Percentiles rank a stretch among this genome's conserved stretches.
Evolutionary conservation across 257 asterid species (phyloP).

Genomic region (Solanum boliviense): DNA sequence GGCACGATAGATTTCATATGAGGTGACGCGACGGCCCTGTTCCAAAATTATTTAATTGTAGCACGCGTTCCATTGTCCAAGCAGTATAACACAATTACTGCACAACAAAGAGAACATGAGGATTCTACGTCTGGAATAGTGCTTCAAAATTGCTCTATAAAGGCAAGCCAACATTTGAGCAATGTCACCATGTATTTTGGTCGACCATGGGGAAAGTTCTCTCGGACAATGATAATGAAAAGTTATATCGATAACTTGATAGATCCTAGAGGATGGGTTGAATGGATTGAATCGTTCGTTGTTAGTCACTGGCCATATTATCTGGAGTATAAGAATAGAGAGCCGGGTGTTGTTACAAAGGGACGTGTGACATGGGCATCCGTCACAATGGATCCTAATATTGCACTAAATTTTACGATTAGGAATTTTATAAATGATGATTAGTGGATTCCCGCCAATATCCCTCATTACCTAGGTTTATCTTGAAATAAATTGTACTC

Average conservation of each 20-base stretch:
- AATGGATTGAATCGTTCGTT: neutral
- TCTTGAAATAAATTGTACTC: neutral
- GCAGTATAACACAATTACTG: neutral
- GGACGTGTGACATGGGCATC: neutral
- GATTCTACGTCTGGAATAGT: neutral
- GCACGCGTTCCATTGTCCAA: neutral
- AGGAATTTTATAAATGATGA: neutral
- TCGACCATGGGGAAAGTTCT: neutral
- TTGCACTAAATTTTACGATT: neutral
- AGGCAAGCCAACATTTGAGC: neutral
- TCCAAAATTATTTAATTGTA: neutral
- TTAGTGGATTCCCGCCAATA: neutral
- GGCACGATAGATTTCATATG: neutral
- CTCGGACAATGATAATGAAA: neutral
- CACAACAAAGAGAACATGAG: neutral
- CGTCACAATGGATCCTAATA: neutral
- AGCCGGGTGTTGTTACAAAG: neutral
- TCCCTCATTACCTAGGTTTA: neutral
- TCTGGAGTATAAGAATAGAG: neutral
- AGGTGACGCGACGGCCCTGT: neutral
- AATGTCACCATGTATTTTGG: neutral
- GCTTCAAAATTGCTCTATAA: neutral
- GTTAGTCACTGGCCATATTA: neutral
- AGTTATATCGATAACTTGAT: neutral
- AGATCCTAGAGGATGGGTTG: neutral